Evolutionary conservation across 1,284 basidiomycete species (phyloP), one percentile per base, ranked within the genome.

Genomic region (Wallemia ichthyophaga): DNA sequence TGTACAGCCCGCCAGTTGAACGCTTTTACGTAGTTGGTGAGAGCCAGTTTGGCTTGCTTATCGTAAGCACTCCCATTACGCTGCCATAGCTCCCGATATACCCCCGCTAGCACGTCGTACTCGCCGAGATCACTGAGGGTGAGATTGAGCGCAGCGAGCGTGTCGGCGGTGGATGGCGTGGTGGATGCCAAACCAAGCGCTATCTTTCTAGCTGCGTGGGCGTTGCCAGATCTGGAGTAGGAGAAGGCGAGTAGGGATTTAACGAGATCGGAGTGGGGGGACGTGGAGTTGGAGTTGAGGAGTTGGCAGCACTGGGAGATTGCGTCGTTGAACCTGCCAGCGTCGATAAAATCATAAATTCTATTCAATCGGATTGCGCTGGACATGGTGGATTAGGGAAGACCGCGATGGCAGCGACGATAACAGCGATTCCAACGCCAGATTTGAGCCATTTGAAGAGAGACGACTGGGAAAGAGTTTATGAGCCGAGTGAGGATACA

Each of bases 401-500:
- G 28, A 31, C 28, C 7, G 28, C 17, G 28, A 31, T 31, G 17
- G 28, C 28, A 7, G 28, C 28, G 28, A 7, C 28, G 28, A 31
- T 31, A n/a, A n/a, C n/a, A n/a, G n/a, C n/a, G 28, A 31, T 31
- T 17, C 37, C 37, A 5, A 48, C 37, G n/a, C 37, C 37, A 5
- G 37, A 48, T 48, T 19, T 48, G 13, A 17, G 13, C 11, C 37
- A 48, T 48, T 48, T 48, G 37, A 48, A 48, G n/a, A 19, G 9
- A 15, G 11, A 5, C 5, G 37, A 48, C n/a, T 48, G n/a, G 3
- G 37, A 11, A 3, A 48, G n/a, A 48, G 65, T 69, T 26, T 69
- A 57, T 24, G 56, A 57, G 28, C 56, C 56, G 2, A 66, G 67
- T 21, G 68, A 69, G 60, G 68, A 69, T 60, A 67, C 64, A 2